Evolutionary conservation across 2,329 filamentous ascomycete species (phyloP), one percentile per base, ranked within the genome.

Genomic region (Aspergillus quadrilineatus): DNA sequence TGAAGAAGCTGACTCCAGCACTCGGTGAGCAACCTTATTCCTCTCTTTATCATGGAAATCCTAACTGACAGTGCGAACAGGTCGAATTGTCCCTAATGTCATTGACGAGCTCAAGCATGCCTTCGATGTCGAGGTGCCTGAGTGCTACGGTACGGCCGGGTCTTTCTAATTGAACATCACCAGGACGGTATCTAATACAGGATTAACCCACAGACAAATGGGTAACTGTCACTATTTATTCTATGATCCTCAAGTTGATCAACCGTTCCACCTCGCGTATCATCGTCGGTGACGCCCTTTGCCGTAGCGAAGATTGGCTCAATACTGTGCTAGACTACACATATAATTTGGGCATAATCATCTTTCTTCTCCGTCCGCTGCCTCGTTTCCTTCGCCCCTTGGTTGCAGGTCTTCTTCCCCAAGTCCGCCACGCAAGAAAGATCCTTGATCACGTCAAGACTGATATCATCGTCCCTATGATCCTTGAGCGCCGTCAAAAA

Each of bases 191-290:
- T 15, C 29, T 22, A 41, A 55, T 28, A 6, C n/a, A 7, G 17
- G 14, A 6, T 32, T 10, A 30, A 30, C 4, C 4, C 8, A 46
- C 39, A 68, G 67, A 63, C 22, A 32, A 57, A n/a, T 70, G 67
- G 67, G 48, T 59, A 10, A 30, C 59, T 4, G 55, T 67, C 36
- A 62, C 66, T 4, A 52, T 67, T 9, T 65, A 67, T 30, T 42
- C 64, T 7, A 55, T 65, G 52, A 65, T 75, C 34, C 65, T 70
- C 0, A 62, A 66, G 1, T 60, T 78, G 5, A 68, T 79, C 30
- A 68, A 73, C 8, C 71, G 76, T 14, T 63, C 77, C 5, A 75
- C 74, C 1, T 71, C 73, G 0, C 69, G 75, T 15, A 67, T 79
- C 41, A 74, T 79, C 50, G 68, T 75, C 30, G 75, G 77, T 15